Evolutionary conservation across 768 basidiomycete species (phyloP), one percentile per base, ranked within the genome.

Genomic region (Agaricus sinodeliciosus): DNA sequence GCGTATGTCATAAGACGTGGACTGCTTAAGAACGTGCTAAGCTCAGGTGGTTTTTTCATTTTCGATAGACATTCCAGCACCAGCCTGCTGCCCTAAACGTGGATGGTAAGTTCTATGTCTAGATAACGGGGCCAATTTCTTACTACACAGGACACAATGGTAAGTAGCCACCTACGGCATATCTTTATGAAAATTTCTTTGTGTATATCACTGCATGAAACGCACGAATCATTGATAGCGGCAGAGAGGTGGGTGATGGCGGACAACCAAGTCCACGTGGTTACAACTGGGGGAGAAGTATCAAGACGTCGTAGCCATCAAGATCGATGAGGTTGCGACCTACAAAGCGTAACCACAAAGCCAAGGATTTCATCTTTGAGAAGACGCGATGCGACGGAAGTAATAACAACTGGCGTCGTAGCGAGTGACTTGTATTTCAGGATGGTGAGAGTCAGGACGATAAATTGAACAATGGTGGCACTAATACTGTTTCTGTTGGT

Each of bases 321-420:
- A 39, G 34, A 39, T 28, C 11, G 26, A 49, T 22, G 22, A 4
- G 19, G 47, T 4, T 42, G 7, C 15, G 0, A 44, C 66, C 22
- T 46, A 75, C 75, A 52, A 42, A 74, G 63, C 13, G 73, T 48
- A 9, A 66, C 27, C 22, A 66, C 25, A 53, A 69, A 74, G 3
- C 66, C 66, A 22, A 65, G 59, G 9, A 66, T 62, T 8, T 72
- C 69, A 56, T 77, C 74, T 40, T 66, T 65, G 48, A 73, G 57
- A 37, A 75, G 63, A 19, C 74, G 61, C 6, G 60, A 60, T 26
- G 70, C 56, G 3, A 74, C 58, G 4, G 69, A 72, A 1, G 58
- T 56, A 26, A 66, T 67, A 16, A 66, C 67, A 67, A 66, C 68
- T 6, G 68, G 68, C 1, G 54, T 54, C 36, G 62, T 62, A 1